phyloP scores from a whole-genome alignment of 768 basidiomycete genomes.

The Lactarius indigo region DNA sequence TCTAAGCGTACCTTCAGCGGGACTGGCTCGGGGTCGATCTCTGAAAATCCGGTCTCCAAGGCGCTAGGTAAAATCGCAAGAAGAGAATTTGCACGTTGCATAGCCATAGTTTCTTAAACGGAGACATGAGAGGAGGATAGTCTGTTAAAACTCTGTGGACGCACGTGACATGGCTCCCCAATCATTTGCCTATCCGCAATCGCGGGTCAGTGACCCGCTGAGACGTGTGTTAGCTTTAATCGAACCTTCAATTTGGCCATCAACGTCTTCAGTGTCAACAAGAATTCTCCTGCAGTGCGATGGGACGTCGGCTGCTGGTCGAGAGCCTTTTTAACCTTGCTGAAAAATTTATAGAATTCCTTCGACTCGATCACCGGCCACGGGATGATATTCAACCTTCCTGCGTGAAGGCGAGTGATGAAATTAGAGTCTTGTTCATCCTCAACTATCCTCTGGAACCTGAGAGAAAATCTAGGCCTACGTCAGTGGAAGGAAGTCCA shows the following conservation, averaged over 20 bases:
- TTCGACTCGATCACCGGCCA: conserved; percentile 66
- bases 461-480: conserved; percentile 46
- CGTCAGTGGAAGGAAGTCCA: not conserved
- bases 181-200: conserved; percentile 49
- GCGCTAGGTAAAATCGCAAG: conserved; percentile 43
- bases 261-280: conserved; percentile 55
- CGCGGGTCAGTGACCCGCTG: not conserved
- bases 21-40: conserved; percentile 43
- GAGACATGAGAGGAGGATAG: not conserved
- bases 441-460: conserved; percentile 59
- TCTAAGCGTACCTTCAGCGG: conserved; percentile 45
- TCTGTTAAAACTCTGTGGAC: conserved; percentile 24
- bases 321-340: conserved; percentile 42
- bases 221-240: not conserved
- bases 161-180: conserved; percentile 62
- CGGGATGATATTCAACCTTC: conserved; percentile 54
- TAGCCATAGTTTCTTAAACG: conserved; percentile 43
- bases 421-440: conserved; percentile 62
- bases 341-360: conserved; percentile 56
- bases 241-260: conserved; percentile 68
- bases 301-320: conserved; percentile 52
- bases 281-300: conserved; percentile 49
- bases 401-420: conserved; percentile 55
- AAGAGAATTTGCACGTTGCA: conserved; percentile 41
- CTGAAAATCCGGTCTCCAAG: conserved; percentile 44